Evolutionary conservation across 441 rosid species (phyloP), one percentile per base, ranked within the genome.

Genomic region (Eruca vesicaria): DNA sequence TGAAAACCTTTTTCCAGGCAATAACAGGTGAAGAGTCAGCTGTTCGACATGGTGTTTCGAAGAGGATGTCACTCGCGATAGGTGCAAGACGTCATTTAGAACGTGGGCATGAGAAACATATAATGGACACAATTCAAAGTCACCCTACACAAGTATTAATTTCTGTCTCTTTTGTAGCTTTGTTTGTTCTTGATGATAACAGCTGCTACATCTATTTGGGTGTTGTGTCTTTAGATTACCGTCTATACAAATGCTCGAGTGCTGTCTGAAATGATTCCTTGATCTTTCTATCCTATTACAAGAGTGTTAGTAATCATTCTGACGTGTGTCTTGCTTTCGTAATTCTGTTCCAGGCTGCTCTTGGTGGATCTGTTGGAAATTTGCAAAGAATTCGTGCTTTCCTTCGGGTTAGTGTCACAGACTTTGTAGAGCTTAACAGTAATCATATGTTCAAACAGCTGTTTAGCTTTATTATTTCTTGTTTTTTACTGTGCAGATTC

Each of bases 351-450:
- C 56, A 95, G 99, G 99, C 98, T 82, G 88, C 98, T 67, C 97
- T 95, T 80, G 99, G 98, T 68, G 98, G 99, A 67, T 87, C 89
- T 78, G 96, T 93, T 82, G 99, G 99, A 77, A 93, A 93, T 84
- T 75, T 95, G 84, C 97, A 93, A 77, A 87, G 85, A 83, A 81
- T 93, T 72, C 99, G 81, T 18, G 99, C 98, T 43, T 93, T 93
- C 82, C 97, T 93, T 80, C 89, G 99, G 96, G 98, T 95, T 75
- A 35, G 93, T 85, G 73, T 50, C 48, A 52, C 28, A 38, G 12
- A 65, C n/a, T 57, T 19, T 45, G 33, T 62, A 69, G 63, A 33
- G 70, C 53, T 59, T 78, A 68, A 48, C 52, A 57, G 10, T 2
- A 19, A 55, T 19, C 57, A 43, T 28, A 11, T 36, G 59, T 58